Evolutionary conservation across 331 rosid species (phyloP).

Genomic region (Malus hybrid): DNA sequence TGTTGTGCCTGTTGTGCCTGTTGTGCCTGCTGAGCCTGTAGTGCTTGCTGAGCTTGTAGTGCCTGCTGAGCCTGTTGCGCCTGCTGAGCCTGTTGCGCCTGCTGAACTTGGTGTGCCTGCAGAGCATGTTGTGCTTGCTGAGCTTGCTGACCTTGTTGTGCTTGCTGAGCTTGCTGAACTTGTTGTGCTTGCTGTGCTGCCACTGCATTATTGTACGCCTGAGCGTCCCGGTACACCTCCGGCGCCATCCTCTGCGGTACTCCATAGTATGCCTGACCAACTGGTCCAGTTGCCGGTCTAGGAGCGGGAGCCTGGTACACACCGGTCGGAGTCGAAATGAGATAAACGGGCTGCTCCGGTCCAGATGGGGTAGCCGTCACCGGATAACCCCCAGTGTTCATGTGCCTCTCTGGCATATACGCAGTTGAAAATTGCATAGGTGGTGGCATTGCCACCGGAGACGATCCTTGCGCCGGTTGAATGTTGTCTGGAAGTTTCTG

Average conservation of each 20-base stretch:
- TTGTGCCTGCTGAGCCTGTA: rapidly evolving
- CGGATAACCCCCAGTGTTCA: constrained; percentile 34
- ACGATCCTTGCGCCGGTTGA: constrained; percentile 24
- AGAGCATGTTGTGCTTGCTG: constrained; percentile 17
- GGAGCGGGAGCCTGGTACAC: constrained; percentile 47
- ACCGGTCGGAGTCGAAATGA: constrained; percentile 50
- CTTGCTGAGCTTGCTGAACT: constrained; percentile 11
- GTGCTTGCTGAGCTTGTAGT: neutral
- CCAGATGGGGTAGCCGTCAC: constrained; percentile 21
- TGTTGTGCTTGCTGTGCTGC: constrained; percentile 7
- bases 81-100: neutral
- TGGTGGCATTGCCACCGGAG: constrained; percentile 15
- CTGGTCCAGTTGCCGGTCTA: constrained; percentile 41
- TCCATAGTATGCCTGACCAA: constrained; percentile 51
- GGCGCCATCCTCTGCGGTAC: constrained; percentile 36
- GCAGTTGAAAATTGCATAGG: constrained; percentile 18
- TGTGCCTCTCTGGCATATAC: constrained; percentile 42
- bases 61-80: neutral
- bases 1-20: constrained; percentile 5
- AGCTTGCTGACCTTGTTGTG: constrained; percentile 19
- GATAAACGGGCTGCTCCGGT: constrained; percentile 53
- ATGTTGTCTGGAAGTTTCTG: constrained; percentile 39
- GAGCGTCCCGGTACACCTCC: constrained; percentile 25
- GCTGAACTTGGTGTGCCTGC: neutral
- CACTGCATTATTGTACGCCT: constrained; percentile 24